Percentiles rank a stretch among this genome's conserved stretches.
phyloP scores from a whole-genome alignment of 2,329 filamentous ascomycete species.

The Rhynchosporium graminicola region DNA sequence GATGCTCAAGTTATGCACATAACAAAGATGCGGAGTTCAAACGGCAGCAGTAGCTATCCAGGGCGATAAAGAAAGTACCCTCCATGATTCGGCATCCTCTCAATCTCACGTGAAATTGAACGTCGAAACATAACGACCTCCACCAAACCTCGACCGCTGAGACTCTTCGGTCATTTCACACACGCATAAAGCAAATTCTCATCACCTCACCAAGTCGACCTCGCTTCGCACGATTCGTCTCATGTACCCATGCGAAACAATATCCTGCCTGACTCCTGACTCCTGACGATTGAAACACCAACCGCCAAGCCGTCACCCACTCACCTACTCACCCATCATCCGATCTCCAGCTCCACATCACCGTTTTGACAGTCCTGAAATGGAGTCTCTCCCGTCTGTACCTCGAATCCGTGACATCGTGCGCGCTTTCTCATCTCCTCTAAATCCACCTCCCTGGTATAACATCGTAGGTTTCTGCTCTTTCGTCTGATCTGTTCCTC shows the following conservation, averaged over 20 bases:
- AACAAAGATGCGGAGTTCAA: too few relatives aligned
- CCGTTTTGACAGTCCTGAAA: conserved; percentile 6
- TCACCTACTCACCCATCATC: background rate
- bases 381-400: background rate
- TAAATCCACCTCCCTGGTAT: background rate
- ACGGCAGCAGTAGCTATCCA: too few relatives aligned
- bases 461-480: background rate
- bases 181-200: background rate
- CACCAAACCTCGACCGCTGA: background rate
- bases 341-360: conserved; percentile 6
- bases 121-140: background rate
- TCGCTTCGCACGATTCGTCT: conserved; percentile 3
- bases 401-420: background rate
- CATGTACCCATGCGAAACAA: conserved; percentile 1
- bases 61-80: too few relatives aligned
- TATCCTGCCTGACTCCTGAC: background rate
- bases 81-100: too few relatives aligned
- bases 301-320: background rate
- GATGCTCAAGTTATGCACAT: too few relatives aligned
- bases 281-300: background rate
- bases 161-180: background rate
- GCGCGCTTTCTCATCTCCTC: background rate
- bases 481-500: conserved; percentile 7
- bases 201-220: background rate
- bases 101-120: too few relatives aligned